Percentiles rank a stretch among this genome's conserved stretches.
phyloP scores from a whole-genome alignment of 306 rosid genomes.

The Begonia loranthoides region DNA sequence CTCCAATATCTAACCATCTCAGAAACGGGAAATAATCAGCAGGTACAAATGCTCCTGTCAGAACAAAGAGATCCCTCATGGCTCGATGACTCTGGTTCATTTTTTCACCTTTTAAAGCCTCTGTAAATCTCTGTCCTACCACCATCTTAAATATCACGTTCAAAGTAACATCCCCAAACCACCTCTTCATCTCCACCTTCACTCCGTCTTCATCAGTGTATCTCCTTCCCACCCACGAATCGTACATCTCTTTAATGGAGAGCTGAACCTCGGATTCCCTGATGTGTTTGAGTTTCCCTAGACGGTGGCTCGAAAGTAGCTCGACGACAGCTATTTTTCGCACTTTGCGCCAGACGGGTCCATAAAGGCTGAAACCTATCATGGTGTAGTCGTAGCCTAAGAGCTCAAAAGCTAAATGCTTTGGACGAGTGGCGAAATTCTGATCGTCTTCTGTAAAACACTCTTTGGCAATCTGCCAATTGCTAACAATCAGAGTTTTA shows the following conservation, averaged over 20 bases:
- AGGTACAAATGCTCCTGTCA: constrained; percentile 3
- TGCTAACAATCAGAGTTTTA: too few species aligned
- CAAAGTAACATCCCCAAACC: constrained; percentile 9
- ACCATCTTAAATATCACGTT: too few species aligned
- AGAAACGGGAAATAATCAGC: constrained; percentile 12
- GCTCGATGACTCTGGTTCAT: constrained; percentile 1
- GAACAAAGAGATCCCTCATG: constrained; percentile 2
- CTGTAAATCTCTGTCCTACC: constrained; percentile 11
- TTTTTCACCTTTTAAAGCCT: not conserved
- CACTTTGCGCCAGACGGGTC: constrained; percentile 17
- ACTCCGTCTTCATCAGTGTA: not conserved
- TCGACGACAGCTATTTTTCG: constrained; percentile 13
- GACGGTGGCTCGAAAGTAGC: constrained; percentile 11
- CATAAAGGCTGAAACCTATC: constrained; percentile 11
- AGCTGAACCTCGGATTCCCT: constrained; percentile 8
- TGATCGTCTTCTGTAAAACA: too few species aligned
- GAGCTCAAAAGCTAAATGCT: too few species aligned
- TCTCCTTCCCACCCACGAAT: not conserved
- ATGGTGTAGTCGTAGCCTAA: too few species aligned
- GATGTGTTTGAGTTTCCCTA: constrained; percentile 5
- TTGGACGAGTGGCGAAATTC: too few species aligned
- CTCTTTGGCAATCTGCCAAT: too few species aligned
- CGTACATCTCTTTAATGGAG: constrained; percentile 1
- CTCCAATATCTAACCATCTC: constrained; percentile 23
- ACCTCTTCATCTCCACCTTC: constrained; percentile 10